Evolutionary conservation across 169 alveolate genomes (phyloP), one percentile per base, ranked within the genome.

Genomic region (Theileria parva): DNA sequence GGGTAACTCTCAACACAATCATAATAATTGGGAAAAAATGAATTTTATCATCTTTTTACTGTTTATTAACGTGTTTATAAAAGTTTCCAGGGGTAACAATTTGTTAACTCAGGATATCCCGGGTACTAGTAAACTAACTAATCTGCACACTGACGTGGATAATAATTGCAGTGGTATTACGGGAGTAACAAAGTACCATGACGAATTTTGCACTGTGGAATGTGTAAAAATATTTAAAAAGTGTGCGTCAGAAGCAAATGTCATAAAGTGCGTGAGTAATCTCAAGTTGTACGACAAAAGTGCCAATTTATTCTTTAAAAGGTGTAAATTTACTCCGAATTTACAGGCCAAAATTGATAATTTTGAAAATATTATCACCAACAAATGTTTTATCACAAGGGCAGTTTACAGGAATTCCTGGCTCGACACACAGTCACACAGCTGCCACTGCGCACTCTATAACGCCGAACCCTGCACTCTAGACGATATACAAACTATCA

Each of bases 401-500:
- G 79, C 89, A 0, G 37, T 23, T 13, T 83, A 83, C 73, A 63
- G 53, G 2, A 25, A 68, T 9, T 34, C 81, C 0, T 83, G 89
- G 89, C 59, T 67, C 17, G 59, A 76, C 70, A 30, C 7, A 8
- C 44, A 12, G 13, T 34, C 37, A n/a, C n/a, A 76, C 27, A 77
- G 86, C 70, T 83, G 89, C 71, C 23, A 37, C 23, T 83, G 89
- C 28, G 59, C 86, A 2, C 51, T 76, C 2, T 70, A 61, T 6
- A 75, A 80, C 8, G 51, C 89, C 23, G 85, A 72, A 39, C 89
- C 89, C 12, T 83, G 89, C 70, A 66, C 81, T n/a, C 70, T 63
- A 2, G 73, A 83, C 51, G 89, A 83, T 4, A 8, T 83, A 5
- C n/a, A n/a, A n/a, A n/a, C n/a, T n/a, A n/a, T n/a, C n/a, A n/a